Conservation (phyloP, 257 asterid genomes). For the Paulownia fortunei region DNA sequence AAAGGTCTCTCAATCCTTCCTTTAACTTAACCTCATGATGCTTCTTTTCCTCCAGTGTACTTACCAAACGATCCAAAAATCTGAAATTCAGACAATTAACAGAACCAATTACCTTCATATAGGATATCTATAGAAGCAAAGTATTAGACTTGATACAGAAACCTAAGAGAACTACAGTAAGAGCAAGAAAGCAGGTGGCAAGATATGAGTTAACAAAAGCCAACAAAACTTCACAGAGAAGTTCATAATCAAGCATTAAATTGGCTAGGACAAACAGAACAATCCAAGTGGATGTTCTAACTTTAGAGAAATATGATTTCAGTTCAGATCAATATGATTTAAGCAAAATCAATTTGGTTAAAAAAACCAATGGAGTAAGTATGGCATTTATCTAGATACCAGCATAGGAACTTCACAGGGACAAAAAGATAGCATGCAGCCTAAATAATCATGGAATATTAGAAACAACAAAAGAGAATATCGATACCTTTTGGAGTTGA, state of each 20-base stretch:
- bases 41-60: slow-evolving; percentile 92
- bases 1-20: slow-evolving; percentile 83
- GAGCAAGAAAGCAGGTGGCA: slow-evolving; percentile 16
- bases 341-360: background rate
- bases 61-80: slow-evolving; percentile 86
- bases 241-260: background rate
- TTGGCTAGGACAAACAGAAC: background rate
- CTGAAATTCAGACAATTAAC: slow-evolving; percentile 52
- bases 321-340: background rate
- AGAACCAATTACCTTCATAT: slow-evolving; percentile 7
- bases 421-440: background rate
- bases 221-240: background rate
- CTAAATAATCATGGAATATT: slow-evolving; percentile 7
- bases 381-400: background rate
- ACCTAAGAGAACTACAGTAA: slow-evolving; percentile 9
- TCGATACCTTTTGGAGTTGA: slow-evolving; percentile 86
- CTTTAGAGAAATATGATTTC: background rate
- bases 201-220: background rate
- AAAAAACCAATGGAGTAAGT: background rate
- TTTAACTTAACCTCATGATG: slow-evolving; percentile 80
- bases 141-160: background rate
- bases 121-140: background rate
- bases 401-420: slow-evolving; percentile 14
- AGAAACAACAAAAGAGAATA: slow-evolving; percentile 7
- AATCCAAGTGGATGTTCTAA: slow-evolving; percentile 16